Percentiles rank a stretch among this genome's conserved stretches.
These are phyloP conservation scores for Linum tenue DNA, from an alignment of 345 rosid species.

Conservation along the genomic window DNA sequence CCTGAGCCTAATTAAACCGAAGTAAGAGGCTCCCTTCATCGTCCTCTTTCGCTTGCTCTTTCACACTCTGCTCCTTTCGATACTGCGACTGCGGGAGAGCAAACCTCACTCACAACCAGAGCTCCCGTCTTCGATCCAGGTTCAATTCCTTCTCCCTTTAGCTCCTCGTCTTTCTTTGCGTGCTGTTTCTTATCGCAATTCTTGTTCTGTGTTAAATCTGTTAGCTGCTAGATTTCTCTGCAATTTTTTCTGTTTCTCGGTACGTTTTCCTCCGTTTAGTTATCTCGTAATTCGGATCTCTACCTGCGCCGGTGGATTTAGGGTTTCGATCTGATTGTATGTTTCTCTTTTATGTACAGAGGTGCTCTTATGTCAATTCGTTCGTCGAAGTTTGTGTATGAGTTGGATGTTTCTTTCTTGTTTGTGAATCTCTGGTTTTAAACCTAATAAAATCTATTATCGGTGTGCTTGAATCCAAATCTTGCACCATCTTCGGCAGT, in stretches of 20 bases:
- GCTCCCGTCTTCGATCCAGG: constrained; percentile 1
- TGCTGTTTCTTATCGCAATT: neutral
- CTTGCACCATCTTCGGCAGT: neutral
- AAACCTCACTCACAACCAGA: neutral
- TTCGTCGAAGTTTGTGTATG: too few relatives aligned
- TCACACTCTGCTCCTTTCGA: neutral
- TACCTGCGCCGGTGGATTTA: too few relatives aligned
- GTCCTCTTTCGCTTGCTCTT: constrained; percentile 11
- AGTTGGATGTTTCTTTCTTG: too few relatives aligned
- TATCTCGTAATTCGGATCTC: too few relatives aligned
- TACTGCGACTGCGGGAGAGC: constrained; percentile 10
- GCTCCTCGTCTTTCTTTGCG: neutral
- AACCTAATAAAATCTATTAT: too few relatives aligned
- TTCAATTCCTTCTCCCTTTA: neutral
- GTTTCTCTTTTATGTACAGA: too few relatives aligned
- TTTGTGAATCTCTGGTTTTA: neutral
- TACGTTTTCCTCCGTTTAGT: neutral
- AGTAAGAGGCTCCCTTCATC: neutral
- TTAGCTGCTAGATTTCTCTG: neutral
- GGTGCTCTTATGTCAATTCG: too few relatives aligned
- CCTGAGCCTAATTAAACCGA: neutral
- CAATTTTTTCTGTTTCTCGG: neutral
- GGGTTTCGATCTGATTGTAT: too few relatives aligned
- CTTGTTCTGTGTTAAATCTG: neutral
- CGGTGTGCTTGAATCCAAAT: neutral